A percentile compares a stretch with the other conserved stretches of the same genome.
These are phyloP conservation scores for Metschnikowia arizonensis DNA, from an alignment of 805 yeast species.

Conservation along the genomic window DNA sequence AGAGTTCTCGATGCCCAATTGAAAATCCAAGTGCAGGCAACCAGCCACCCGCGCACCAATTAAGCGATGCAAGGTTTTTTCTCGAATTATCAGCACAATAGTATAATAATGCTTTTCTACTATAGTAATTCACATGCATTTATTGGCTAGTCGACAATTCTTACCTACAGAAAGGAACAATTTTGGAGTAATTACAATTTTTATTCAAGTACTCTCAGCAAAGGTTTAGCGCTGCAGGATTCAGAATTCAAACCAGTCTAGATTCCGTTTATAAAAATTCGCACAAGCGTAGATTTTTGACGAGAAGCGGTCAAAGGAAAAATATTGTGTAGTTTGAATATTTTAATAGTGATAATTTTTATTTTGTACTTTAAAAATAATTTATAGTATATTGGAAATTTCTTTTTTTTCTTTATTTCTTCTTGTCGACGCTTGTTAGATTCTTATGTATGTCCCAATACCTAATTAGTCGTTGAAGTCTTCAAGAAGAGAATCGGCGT, in stretches of 20 bases:
- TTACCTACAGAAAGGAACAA: not conserved
- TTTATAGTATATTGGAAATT: too few species aligned
- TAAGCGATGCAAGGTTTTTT: not conserved
- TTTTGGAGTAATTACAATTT: not conserved
- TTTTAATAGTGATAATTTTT: too few species aligned
- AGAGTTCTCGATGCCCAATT: not conserved
- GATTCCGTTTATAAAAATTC: not conserved
- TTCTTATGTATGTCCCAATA: too few species aligned
- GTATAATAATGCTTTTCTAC: not conserved
- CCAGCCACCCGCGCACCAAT: not conserved
- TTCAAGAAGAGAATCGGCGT: too few species aligned
- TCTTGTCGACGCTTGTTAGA: too few species aligned
- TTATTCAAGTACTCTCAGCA: not conserved
- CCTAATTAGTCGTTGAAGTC: too few species aligned
- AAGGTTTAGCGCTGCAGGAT: not conserved
- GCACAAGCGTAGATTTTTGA: not conserved
- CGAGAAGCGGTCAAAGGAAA: not conserved
- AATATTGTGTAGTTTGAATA: not conserved
- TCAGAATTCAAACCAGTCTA: not conserved
- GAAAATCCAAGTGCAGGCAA: not conserved
- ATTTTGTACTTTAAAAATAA: too few species aligned
- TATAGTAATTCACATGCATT: not conserved
- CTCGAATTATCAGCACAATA: not conserved
- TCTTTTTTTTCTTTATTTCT: too few species aligned
- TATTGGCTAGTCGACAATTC: not conserved